Conservation (phyloP, 2,329 filamentous ascomycete species). For the Fusarium sp. region DNA sequence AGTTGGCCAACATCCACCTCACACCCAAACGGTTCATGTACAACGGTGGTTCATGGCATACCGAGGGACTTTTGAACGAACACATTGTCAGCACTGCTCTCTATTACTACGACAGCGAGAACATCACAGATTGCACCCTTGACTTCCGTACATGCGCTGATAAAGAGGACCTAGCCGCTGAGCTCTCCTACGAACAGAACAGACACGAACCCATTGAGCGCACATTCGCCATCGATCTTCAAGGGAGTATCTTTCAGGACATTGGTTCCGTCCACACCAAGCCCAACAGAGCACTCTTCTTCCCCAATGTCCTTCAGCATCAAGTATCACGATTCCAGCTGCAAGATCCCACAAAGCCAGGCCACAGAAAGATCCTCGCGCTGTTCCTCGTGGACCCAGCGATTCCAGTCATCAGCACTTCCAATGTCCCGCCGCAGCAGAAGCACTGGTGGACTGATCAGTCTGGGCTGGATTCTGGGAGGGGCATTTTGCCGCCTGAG, state of each 20-base stretch:
- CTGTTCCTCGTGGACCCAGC: slow-evolving; percentile 7
- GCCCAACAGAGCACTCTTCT: slow-evolving; percentile 3
- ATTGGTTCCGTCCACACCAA: slow-evolving; percentile 8
- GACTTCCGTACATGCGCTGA: slow-evolving; percentile 3
- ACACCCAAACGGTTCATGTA: slow-evolving; percentile 7
- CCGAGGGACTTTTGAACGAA: slow-evolving; percentile 15
- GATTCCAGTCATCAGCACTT: not conserved
- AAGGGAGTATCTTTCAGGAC: not conserved
- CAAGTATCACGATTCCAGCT: slow-evolving; percentile 1
- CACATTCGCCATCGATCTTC: not conserved
- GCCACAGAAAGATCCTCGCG: slow-evolving; percentile 14
- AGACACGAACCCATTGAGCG: not conserved
- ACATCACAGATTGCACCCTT: slow-evolving; percentile 8
- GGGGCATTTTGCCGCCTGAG: not conserved
- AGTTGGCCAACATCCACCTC: slow-evolving; percentile 18
- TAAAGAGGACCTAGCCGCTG: not conserved
- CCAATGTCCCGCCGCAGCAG: slow-evolving; percentile 13
- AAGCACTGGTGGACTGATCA: not conserved
- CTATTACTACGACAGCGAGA: slow-evolving; percentile 24
- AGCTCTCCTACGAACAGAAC: not conserved
- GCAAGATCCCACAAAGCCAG: not conserved
- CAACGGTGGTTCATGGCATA: slow-evolving; percentile 21
- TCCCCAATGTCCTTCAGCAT: slow-evolving; percentile 12
- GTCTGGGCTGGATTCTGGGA: accelerated
- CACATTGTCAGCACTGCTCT: slow-evolving; percentile 18